These are phyloP conservation scores for Gastrodia elata DNA, from an alignment of 106 monocot species.

Conservation along the genomic window DNA sequence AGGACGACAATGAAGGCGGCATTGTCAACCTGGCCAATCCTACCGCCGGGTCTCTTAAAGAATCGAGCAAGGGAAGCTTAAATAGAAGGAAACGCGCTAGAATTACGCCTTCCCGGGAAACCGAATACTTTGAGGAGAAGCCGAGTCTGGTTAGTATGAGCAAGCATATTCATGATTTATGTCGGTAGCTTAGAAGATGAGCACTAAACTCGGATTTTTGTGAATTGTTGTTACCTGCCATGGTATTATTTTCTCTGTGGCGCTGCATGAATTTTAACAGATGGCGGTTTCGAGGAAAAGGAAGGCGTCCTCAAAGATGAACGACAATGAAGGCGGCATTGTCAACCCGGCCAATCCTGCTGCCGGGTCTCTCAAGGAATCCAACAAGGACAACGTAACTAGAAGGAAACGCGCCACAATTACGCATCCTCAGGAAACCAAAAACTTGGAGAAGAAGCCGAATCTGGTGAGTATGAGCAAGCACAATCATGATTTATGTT, in stretches of 20 bases:
- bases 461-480: no score
- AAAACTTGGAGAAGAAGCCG: no score
- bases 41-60: not conserved
- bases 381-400: no score
- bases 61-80: not conserved
- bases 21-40: not conserved
- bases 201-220: not conserved
- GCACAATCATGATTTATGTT: no score
- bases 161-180: not conserved
- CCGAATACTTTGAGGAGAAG: not conserved
- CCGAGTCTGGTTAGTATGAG: slow-evolving; percentile 4
- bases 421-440: no score
- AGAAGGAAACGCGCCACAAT: no score
- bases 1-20: not conserved
- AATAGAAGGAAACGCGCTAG: slow-evolving; percentile 1
- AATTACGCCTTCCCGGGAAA: not conserved
- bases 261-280: not conserved
- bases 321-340: no score
- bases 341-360: no score
- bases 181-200: not conserved
- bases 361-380: no score
- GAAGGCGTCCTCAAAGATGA: no score
- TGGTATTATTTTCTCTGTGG: not conserved
- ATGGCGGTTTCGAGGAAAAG: no score
- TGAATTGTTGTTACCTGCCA: not conserved